phyloP scores from a whole-genome alignment of 2,329 filamentous ascomycete genomes.

The Aspergillus uvarum region DNA sequence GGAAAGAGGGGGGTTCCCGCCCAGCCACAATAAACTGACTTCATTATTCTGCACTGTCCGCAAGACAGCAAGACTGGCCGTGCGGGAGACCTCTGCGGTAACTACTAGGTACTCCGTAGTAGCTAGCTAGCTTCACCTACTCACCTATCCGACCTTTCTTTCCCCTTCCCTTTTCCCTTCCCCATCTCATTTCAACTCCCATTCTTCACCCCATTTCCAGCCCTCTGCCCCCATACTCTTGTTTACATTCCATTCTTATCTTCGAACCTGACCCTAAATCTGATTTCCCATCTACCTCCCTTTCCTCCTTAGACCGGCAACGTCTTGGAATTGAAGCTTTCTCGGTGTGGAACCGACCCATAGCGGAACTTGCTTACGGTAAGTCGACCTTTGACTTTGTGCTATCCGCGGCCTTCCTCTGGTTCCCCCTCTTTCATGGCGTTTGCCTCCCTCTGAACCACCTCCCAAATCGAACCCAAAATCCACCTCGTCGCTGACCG shows the following conservation, averaged over 20 bases:
- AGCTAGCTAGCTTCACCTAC: slow-evolving; percentile 5
- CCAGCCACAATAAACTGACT: slow-evolving; percentile 13
- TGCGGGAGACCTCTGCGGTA: no score
- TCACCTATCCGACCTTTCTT: slow-evolving; percentile 10
- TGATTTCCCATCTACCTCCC: background rate
- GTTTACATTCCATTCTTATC: background rate
- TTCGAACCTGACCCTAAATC: background rate
- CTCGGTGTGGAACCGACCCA: background rate
- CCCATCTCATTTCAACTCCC: background rate
- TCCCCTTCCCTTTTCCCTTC: slow-evolving; percentile 7
- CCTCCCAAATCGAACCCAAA: background rate
- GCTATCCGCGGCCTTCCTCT: background rate
- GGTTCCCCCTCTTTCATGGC: slow-evolving; percentile 1
- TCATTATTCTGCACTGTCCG: slow-evolving; percentile 10
- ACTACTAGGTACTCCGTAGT: no score
- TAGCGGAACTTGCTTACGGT: slow-evolving; percentile 6
- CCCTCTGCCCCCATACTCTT: background rate
- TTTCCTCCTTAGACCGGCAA: background rate
- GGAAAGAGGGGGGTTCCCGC: background rate
- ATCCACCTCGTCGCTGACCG: background rate
- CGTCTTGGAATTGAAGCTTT: background rate
- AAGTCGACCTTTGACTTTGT: slow-evolving; percentile 4
- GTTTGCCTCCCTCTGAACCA: background rate
- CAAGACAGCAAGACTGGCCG: no score
- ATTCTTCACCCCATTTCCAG: slow-evolving; percentile 1